These are phyloP conservation scores for Prosopis cineraria DNA, from an alignment of 306 rosid species.

Conservation along the genomic window DNA sequence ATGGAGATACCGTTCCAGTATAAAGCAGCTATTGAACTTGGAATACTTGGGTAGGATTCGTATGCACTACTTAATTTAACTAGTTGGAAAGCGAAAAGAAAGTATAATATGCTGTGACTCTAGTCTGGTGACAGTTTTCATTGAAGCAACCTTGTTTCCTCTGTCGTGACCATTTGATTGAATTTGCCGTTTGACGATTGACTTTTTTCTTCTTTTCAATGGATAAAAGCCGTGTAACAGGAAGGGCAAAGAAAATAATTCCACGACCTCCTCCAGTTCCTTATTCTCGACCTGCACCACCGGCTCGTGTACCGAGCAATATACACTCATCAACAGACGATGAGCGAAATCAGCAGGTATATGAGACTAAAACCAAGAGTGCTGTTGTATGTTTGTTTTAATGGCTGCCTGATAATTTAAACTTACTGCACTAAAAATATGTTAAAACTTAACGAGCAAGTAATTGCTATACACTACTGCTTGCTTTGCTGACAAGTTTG, in stretches of 20 bases:
- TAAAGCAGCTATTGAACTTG: conserved; percentile 68
- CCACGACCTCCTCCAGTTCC: conserved; percentile 77
- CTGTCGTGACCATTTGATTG: conserved; percentile 13
- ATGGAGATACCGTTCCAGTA: conserved; percentile 96
- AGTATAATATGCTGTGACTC: background rate
- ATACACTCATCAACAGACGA: conserved; percentile 37
- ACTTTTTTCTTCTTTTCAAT: background rate
- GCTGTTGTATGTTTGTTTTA: background rate
- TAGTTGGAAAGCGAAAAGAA: background rate
- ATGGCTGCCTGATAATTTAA: background rate
- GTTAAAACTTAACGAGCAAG: background rate
- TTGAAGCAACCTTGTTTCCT: conserved; percentile 25
- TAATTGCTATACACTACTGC: conserved; percentile 1
- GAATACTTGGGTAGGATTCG: conserved; percentile 64
- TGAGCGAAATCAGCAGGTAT: conserved; percentile 61
- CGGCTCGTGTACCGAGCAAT: conserved; percentile 34
- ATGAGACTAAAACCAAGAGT: background rate
- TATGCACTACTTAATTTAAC: background rate
- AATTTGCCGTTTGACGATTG: conserved; percentile 9
- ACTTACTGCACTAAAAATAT: background rate
- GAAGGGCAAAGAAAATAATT: conserved; percentile 59
- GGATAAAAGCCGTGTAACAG: conserved; percentile 58
- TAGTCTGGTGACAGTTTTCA: background rate
- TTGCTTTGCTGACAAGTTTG: conserved; percentile 13
- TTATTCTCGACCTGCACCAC: conserved; percentile 44